A percentile compares a stretch with the other conserved stretches of the same genome.
These are phyloP conservation scores for Meyerozyma guilliermondii DNA, from an alignment of 1,139 yeast species.

Conservation along the genomic window DNA sequence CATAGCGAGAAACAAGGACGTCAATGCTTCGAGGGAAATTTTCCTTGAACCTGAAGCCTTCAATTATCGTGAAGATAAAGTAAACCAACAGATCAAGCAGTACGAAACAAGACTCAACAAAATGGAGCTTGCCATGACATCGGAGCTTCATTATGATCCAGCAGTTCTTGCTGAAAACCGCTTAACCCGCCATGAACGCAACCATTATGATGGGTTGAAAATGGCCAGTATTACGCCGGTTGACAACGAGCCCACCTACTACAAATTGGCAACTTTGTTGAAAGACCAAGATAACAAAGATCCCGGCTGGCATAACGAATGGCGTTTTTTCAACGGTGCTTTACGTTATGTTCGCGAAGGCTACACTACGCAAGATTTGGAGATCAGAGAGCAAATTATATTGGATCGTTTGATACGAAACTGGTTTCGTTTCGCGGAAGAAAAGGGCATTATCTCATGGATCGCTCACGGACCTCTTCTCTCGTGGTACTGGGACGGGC, in stretches of 20 bases:
- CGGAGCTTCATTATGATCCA: constrained; percentile 20
- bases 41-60: constrained; percentile 16
- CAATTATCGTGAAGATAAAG: constrained; percentile 18
- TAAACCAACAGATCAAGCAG: constrained; percentile 12
- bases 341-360: constrained; percentile 17
- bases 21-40: constrained; percentile 16
- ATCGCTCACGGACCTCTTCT: constrained; percentile 6
- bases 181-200: constrained; percentile 17
- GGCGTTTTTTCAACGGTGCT: constrained; percentile 34
- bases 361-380: constrained; percentile 21
- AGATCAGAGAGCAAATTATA: constrained; percentile 17
- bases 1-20: constrained; percentile 13
- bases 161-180: constrained; percentile 9
- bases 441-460: constrained; percentile 12
- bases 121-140: constrained; percentile 19
- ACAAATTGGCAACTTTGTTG: constrained; percentile 28
- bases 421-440: constrained; percentile 32
- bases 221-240: constrained; percentile 13
- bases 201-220: constrained; percentile 22
- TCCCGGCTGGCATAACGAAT: constrained; percentile 37
- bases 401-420: constrained; percentile 28
- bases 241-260: constrained; percentile 24
- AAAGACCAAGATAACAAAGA: constrained; percentile 22
- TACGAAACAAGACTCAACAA: constrained; percentile 16
- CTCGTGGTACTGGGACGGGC: constrained; percentile 20